phyloP scores from a whole-genome alignment of 176 grass and related monocot genomes.

The Alloteropsis semialata region DNA sequence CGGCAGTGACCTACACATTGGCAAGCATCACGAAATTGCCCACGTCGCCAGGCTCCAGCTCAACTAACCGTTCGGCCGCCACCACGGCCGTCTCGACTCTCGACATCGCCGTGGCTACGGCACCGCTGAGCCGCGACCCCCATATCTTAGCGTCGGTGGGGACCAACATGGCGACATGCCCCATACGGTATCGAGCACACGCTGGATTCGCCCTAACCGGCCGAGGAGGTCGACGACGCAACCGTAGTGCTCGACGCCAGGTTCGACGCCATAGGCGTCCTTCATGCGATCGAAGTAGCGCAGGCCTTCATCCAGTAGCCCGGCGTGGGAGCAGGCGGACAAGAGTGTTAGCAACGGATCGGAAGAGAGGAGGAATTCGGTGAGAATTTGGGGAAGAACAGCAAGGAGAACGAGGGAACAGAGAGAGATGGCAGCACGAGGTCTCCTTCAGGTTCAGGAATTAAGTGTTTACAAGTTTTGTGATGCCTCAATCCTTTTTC shows the following conservation, averaged over 20 bases:
- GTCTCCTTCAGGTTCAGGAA: too few relatives aligned
- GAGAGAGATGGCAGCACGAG: too few relatives aligned
- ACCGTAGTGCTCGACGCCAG: constrained; percentile 55
- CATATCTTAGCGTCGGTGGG: constrained; percentile 49
- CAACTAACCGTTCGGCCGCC: constrained; percentile 36
- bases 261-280: constrained; percentile 27
- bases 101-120: constrained; percentile 43
- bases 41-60: constrained; percentile 46
- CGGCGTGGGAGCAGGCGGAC: constrained; percentile 64
- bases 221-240: constrained; percentile 58
- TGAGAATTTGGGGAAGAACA: too few relatives aligned
- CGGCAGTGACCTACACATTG: constrained; percentile 38
- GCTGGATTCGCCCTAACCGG: constrained; percentile 29
- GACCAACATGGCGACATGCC: constrained; percentile 54
- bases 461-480: too few relatives aligned
- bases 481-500: too few relatives aligned
- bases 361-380: too few relatives aligned
- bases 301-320: constrained; percentile 48
- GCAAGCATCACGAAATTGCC: constrained; percentile 63
- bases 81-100: constrained; percentile 27
- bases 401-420: too few relatives aligned
- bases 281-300: constrained; percentile 50
- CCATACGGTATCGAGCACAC: constrained; percentile 13
- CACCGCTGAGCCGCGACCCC: constrained; percentile 65
- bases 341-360: too few relatives aligned